A percentile compares a stretch with the other conserved stretches of the same genome.
These are phyloP conservation scores for Alectoria sarmentosa DNA, from an alignment of 495 filamentous ascomycete genomes.

Conservation along the genomic window DNA sequence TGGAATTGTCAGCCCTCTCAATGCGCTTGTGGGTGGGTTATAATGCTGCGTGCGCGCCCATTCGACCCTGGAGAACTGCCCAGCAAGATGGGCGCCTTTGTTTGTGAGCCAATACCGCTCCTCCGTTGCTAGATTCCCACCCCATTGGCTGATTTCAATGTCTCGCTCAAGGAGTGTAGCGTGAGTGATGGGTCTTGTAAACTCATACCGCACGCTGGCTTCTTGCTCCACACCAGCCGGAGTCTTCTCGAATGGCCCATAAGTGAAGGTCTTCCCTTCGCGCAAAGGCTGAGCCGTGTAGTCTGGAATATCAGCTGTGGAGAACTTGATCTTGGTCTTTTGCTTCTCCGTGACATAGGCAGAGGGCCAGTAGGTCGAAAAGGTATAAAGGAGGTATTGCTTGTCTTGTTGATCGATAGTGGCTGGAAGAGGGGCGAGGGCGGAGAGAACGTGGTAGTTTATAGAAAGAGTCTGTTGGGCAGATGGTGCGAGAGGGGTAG, in stretches of 20 bases:
- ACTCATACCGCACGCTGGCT: conserved; percentile 82
- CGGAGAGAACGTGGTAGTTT: conserved; percentile 67
- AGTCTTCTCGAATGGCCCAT: conserved; percentile 73
- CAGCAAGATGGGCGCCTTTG: conserved; percentile 71
- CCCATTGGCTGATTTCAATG: conserved; percentile 95
- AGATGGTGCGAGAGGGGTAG: conserved; percentile 63
- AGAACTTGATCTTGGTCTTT: conserved; percentile 93
- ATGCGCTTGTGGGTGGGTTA: conserved; percentile 63
- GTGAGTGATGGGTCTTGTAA: conserved; percentile 83
- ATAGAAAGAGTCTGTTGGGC: conserved; percentile 81
- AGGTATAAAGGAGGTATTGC: conserved; percentile 78
- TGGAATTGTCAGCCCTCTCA: conserved; percentile 76
- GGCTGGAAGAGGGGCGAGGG: conserved; percentile 71
- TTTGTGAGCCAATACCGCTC: conserved; percentile 89
- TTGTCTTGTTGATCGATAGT: conserved; percentile 70
- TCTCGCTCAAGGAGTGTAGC: conserved; percentile 73
- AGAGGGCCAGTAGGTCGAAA: conserved; percentile 74
- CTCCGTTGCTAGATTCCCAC: conserved; percentile 89
- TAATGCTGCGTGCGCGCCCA: conserved; percentile 74
- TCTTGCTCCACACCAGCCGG: conserved; percentile 66
- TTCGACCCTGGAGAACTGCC: conserved; percentile 79
- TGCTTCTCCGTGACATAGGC: conserved; percentile 82
- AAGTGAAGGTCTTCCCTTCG: conserved; percentile 78
- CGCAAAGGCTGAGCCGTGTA: conserved; percentile 79
- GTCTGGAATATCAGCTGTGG: conserved; percentile 69